Evolutionary conservation across 2,329 filamentous ascomycete species (phyloP), one percentile per base, ranked within the genome.

Genomic region (Fonsecaea multimorphosa): DNA sequence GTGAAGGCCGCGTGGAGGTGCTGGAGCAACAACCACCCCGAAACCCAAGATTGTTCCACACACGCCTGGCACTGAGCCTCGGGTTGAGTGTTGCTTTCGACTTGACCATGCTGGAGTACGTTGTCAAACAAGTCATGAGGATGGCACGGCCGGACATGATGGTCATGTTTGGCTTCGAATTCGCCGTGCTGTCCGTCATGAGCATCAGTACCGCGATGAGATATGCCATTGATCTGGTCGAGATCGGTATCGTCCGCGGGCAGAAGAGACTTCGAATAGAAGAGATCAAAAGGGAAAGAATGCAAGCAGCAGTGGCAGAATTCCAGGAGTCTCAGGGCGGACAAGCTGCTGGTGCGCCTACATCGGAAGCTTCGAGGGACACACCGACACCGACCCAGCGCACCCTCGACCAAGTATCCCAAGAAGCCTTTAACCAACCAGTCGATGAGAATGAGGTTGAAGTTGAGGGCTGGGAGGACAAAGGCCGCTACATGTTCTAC

Each of bases 131-230:
- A 0, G 93, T 98, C 34, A 88, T 97, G 57, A 88, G 91, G 64
- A 89, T 96, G 75, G 92, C 94, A 1, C 86, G 91, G n/a, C 93
- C 94, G 0, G 95, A 96, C 65, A 98, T 99, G 91, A 99, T 98
- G 93, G 93, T 99, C 69, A 98, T 99, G 93, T 99, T 99, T 74
- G 88, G 96, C 5, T 99, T 99, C 73, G 95, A 99, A 77, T 98
- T 98, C 75, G 93, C 94, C 40, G 89, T 99, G 51, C 81, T 98
- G 66, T 85, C 88, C 1, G 89, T 96, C 9, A 89, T 89, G 58
- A 96, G 94, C 0, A 83, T 88, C 59, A 93, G 94, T 55, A 97
- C 93, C 0, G 85, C 87, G 1, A 83, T 88, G 61, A 88, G 93
- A 66, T 99, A 99, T 77, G 77, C 86, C 22, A 85, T 98, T 58